Evolutionary conservation across 176 grass and related monocot species (phyloP), one percentile per base, ranked within the genome.

Genomic region (Otatea glauca): DNA sequence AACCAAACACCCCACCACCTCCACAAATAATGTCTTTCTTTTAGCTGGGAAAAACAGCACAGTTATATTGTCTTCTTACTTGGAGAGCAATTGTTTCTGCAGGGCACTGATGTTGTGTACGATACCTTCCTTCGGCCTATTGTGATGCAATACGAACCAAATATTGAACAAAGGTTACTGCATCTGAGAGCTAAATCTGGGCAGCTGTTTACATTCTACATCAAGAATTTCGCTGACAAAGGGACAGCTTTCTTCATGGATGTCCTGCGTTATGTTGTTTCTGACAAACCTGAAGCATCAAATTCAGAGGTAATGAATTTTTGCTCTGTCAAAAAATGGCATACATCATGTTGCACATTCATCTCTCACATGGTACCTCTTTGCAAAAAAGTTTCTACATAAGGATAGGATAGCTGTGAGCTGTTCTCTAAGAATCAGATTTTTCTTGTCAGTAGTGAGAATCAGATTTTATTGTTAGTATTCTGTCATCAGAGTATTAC

Each of bases 81-180:
- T 12, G 20, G 47, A 58, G 8, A 65, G 24, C 56, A 9, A n/a
- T 65, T 80, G 7, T 88, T 85, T 84, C 42, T 74, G 25, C 82
- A 94, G 92, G 92, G 92, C 29, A 92, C 87, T 49, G 89, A 92
- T 84, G 24, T 94, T 6, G 87, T 94, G 34, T 94, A 94, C 9
- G 92, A 92, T 49, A 89, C 89, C 11, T 94, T 94, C 81, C 76
- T 94, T 39, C 63, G 84, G 76, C 89, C 92, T 32, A 78, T 92
- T 13, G 89, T 94, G 72, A 94, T 92, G 89, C 92, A 92, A 64
- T 94, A 92, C 15, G 89, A 94, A 42, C 89, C 92, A 44, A 86
- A 94, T 64, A 94, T 94, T 39, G 92, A 94, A 37, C 71, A 94
- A 55, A 94, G 92, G 77, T 73, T 94, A 34, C 50, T 44, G 17